Evolutionary conservation across 805 yeast species (phyloP), one percentile per base, ranked within the genome.

Genomic region (Yarrowia divulgata): DNA sequence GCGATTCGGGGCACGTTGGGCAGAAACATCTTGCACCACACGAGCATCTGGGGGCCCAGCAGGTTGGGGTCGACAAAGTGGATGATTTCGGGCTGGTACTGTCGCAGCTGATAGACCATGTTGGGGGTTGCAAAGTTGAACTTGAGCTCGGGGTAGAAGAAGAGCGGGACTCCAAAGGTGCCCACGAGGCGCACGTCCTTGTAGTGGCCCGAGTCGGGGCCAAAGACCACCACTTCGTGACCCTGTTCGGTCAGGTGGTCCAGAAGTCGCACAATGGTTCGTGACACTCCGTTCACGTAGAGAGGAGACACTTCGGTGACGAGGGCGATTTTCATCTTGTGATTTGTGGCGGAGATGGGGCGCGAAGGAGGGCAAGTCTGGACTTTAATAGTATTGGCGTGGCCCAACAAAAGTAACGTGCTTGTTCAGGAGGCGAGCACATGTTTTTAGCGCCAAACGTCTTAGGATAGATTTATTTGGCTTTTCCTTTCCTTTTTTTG

Each of bases 81-180:
- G 55, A 71, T 57, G 58, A 71, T 50, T 43, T 71, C 73, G 55
- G 72, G 71, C 48, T 69, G 35, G 42, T 57, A 70, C 34, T 49
- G 54, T 5, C 49, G 45, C 50, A 69, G 45, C 52, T 52, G 63
- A 54, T 68, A 50, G 37, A 71, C 32, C 52, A 71, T 52, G 39
- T 32, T 48, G 18, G 46, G 49, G 19, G 68, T 43, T 13, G 70
- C 67, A 37, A 71, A 70, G 70, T 71, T 71, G 50, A 70, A 68
- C 54, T 71, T 71, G 70, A 71, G 71, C 67, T 71, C 73, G 5
- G 73, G 73, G 43, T 71, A 71, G 63, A 70, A 71, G 55, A 71
- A 71, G 40, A 71, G 66, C 16, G 73, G 70, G 34, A 71, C 55
- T 7, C 73, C 73, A 19, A 68, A 40, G 45, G 72, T 71, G 14